Percentiles rank a stretch among this genome's conserved stretches.
phyloP scores from a whole-genome alignment of 1,284 basidiomycete species.

The Apiotrichum montevideense region DNA sequence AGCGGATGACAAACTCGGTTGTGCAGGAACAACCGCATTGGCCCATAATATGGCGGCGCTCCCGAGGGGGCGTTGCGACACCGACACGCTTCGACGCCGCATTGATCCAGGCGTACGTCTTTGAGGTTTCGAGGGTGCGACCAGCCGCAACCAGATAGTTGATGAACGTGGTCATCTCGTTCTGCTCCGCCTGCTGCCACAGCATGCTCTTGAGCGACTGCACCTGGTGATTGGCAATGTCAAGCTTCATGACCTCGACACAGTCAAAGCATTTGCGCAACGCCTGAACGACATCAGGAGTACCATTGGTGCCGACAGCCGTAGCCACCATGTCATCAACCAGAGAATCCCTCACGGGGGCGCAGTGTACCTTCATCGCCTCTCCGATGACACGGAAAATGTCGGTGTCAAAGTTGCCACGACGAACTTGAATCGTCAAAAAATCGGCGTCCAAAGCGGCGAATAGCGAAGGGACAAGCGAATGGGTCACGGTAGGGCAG shows the following conservation, averaged over 20 bases:
- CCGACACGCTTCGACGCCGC: slow-evolving; percentile 32
- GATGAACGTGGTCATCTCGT: slow-evolving; percentile 70
- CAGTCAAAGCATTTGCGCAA: slow-evolving; percentile 83
- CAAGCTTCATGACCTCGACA: slow-evolving; percentile 90
- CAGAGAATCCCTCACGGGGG: slow-evolving; percentile 79
- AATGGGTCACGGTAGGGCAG: slow-evolving; percentile 54
- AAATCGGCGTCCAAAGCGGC: slow-evolving; percentile 54
- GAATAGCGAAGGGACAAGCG: slow-evolving; percentile 44
- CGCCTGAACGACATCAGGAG: slow-evolving; percentile 60
- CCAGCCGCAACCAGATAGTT: slow-evolving; percentile 27
- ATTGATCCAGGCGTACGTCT: slow-evolving; percentile 34
- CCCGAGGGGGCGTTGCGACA: slow-evolving; percentile 15
- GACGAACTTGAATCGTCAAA: slow-evolving; percentile 72
- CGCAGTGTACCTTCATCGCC: slow-evolving; percentile 83
- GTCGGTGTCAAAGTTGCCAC: slow-evolving; percentile 70
- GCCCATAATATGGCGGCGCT: slow-evolving; percentile 28
- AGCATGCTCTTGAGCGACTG: slow-evolving; percentile 79
- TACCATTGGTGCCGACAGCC: slow-evolving; percentile 50
- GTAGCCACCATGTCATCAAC: slow-evolving; percentile 76
- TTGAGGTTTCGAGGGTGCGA: slow-evolving; percentile 22
- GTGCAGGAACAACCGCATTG: slow-evolving; percentile 21
- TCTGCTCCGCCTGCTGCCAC: slow-evolving; percentile 69
- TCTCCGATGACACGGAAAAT: slow-evolving; percentile 72
- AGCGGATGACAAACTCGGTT: slow-evolving; percentile 45
- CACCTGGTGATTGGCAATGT: slow-evolving; percentile 91